Evolutionary conservation across 129 eudicot genomes (phyloP).

Genomic region (Tanacetum coccineum): DNA sequence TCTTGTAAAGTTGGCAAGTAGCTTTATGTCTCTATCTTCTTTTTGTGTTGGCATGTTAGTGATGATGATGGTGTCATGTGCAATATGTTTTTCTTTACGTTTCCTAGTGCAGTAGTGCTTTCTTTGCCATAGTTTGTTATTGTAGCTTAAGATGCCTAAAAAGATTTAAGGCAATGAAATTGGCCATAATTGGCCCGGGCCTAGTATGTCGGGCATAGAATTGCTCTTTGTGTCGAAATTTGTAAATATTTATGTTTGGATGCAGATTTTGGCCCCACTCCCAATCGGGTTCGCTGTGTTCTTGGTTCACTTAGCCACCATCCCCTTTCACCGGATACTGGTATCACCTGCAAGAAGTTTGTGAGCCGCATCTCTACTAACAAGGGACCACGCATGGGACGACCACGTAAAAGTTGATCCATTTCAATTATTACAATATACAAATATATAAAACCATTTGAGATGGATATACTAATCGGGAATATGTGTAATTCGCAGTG

Average conservation of each 20-base stretch:
- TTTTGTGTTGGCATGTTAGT: conserved; percentile 23
- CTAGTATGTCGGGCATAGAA: too few species aligned
- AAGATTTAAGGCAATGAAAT: neutral
- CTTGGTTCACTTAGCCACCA: conserved; percentile 92
- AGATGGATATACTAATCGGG: too few species aligned
- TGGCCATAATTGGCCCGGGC: neutral
- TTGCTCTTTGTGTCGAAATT: too few species aligned
- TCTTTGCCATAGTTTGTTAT: conserved; percentile 24
- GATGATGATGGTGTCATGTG: conserved; percentile 24
- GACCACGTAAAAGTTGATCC: conserved; percentile 41
- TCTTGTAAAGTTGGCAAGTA: conserved; percentile 32
- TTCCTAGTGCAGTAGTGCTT: conserved; percentile 22
- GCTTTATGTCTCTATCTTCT: conserved; percentile 28
- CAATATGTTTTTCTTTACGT: conserved; percentile 29
- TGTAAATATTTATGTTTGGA: too few species aligned
- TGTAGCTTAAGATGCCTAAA: conserved; percentile 1
- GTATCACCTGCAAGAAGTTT: conserved; percentile 95
- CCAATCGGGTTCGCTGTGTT: conserved; percentile 93
- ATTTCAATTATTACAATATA: too few species aligned
- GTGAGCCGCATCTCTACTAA: conserved; percentile 92
- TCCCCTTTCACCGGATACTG: conserved; percentile 89
- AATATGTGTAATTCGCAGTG: too few species aligned
- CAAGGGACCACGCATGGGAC: conserved; percentile 72
- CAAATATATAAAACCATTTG: conserved; percentile 1
- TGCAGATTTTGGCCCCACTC: conserved; percentile 89